These are phyloP conservation scores for Barnettozyma populi DNA, from an alignment of 805 yeast species.

Conservation along the genomic window DNA sequence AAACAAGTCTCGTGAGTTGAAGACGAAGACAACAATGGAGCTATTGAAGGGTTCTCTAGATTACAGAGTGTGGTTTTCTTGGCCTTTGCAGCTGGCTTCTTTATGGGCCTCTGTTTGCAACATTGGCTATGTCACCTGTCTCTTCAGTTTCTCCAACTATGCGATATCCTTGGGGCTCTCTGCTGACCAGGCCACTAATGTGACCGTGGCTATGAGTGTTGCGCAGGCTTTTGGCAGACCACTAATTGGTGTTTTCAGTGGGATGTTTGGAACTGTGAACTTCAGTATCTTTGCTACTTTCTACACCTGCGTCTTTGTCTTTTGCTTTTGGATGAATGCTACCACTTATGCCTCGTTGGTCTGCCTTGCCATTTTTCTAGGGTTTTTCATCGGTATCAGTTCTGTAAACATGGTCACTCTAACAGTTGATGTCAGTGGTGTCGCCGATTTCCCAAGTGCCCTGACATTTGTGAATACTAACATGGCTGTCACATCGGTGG, in stretches of 20 bases:
- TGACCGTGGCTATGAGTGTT: constrained; percentile 41
- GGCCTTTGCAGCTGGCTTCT: constrained; percentile 30
- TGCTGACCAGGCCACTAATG: constrained; percentile 36
- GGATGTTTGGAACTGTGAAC: constrained; percentile 42
- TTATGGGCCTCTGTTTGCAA: constrained; percentile 33
- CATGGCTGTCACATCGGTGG: constrained; percentile 32
- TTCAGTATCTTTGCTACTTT: constrained; percentile 33
- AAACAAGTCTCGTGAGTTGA: constrained; percentile 16
- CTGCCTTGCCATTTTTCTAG: constrained; percentile 38
- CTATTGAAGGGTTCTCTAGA: constrained; percentile 33
- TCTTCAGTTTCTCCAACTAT: constrained; percentile 43
- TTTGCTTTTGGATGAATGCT: constrained; percentile 46
- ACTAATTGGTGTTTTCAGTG: constrained; percentile 39
- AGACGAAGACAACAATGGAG: constrained; percentile 10
- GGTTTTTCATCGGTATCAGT: constrained; percentile 40
- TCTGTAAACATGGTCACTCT: constrained; percentile 36
- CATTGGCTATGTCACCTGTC: constrained; percentile 38
- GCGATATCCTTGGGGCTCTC: constrained; percentile 43
- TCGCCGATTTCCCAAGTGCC: constrained; percentile 33
- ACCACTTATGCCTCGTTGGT: constrained; percentile 35
- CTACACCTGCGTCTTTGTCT: constrained; percentile 33
- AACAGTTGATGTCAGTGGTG: constrained; percentile 36
- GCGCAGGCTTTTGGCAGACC: constrained; percentile 48
- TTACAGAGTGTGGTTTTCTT: constrained; percentile 25
- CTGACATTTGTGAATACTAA: constrained; percentile 31